Conservation (phyloP, 164 flowering plant genomes). For the Annona cherimola region DNA sequence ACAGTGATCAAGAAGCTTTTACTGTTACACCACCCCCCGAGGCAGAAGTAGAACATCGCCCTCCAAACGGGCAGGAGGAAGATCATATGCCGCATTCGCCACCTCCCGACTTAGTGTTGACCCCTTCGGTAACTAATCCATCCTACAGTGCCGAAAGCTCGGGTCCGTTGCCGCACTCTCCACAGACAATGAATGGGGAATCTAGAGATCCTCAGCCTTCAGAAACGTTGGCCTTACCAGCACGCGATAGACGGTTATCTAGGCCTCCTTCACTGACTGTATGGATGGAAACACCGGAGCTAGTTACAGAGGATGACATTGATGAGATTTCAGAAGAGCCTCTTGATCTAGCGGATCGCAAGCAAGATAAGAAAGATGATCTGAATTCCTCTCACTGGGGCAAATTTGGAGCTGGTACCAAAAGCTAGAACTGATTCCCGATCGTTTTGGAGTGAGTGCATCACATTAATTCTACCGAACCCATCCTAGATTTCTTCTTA, state of each 20-base stretch:
- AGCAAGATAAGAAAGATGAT: slow-evolving; percentile 49
- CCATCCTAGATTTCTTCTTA: too few relatives aligned
- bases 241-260: slow-evolving; percentile 11
- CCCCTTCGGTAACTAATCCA: slow-evolving; percentile 26
- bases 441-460: too few relatives aligned
- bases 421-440: slow-evolving; percentile 38
- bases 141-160: not conserved
- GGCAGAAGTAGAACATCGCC: slow-evolving; percentile 9
- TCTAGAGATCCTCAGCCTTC: slow-evolving; percentile 16
- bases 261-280: slow-evolving; percentile 24
- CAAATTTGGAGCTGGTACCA: slow-evolving; percentile 84
- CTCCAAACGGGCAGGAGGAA: slow-evolving; percentile 41
- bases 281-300: slow-evolving; percentile 9
- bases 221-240: slow-evolving; percentile 21
- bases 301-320: slow-evolving; percentile 20
- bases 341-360: slow-evolving; percentile 36
- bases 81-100: slow-evolving; percentile 51
- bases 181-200: not conserved
- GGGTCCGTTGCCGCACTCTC: not conserved
- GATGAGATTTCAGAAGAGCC: slow-evolving; percentile 28
- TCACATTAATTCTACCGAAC: too few relatives aligned
- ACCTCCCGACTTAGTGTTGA: slow-evolving; percentile 45
- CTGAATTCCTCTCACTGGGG: slow-evolving; percentile 96
- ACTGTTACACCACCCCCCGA: slow-evolving; percentile 26
- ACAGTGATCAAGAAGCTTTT: slow-evolving; percentile 37